Percentiles rank a stretch among this genome's conserved stretches.
Evolutionary conservation across 2,329 filamentous ascomycete species (phyloP).

Genomic region (Cladophialophora exuberans): DNA sequence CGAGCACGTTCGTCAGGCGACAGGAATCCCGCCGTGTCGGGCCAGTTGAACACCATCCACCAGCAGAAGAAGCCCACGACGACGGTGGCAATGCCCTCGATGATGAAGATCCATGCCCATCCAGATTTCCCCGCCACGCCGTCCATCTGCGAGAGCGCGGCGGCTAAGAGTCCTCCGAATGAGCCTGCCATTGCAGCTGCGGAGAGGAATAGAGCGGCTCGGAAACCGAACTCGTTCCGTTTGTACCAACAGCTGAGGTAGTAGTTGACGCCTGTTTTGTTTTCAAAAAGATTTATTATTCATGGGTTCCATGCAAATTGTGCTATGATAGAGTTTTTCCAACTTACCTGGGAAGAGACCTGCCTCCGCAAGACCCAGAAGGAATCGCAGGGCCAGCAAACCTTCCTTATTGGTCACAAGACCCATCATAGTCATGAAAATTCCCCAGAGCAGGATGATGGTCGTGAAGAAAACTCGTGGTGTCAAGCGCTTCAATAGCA

Average conservation of each 20-base stretch:
- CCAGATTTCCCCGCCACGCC: constrained; percentile 41
- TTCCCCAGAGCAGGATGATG: constrained; percentile 69
- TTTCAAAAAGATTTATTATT: too few relatives aligned
- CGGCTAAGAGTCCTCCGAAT: constrained; percentile 60
- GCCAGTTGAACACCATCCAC: constrained; percentile 54
- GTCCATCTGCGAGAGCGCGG: constrained; percentile 50
- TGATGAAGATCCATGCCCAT: constrained; percentile 54
- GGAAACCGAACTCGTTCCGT: constrained; percentile 59
- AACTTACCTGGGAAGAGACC: constrained; percentile 52
- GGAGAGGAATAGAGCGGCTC: constrained; percentile 59
- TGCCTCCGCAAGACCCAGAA: constrained; percentile 56
- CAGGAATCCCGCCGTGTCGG: constrained; percentile 52
- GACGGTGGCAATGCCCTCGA: constrained; percentile 47
- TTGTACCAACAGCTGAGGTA: constrained; percentile 60
- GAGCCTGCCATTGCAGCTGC: constrained; percentile 60
- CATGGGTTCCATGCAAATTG: too few relatives aligned
- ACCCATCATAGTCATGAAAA: constrained; percentile 43
- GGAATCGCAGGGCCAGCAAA: constrained; percentile 51
- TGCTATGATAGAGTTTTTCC: too few relatives aligned
- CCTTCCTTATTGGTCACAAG: constrained; percentile 44
- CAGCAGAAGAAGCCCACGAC: constrained; percentile 45
- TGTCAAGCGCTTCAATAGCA: constrained; percentile 74
- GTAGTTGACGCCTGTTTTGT: constrained; percentile 32
- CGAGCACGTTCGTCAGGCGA: constrained; percentile 45
- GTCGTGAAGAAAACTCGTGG: constrained; percentile 76